Evolutionary conservation across 495 filamentous ascomycete species (phyloP).

Genomic region (Astrothelium subdiscretum): DNA sequence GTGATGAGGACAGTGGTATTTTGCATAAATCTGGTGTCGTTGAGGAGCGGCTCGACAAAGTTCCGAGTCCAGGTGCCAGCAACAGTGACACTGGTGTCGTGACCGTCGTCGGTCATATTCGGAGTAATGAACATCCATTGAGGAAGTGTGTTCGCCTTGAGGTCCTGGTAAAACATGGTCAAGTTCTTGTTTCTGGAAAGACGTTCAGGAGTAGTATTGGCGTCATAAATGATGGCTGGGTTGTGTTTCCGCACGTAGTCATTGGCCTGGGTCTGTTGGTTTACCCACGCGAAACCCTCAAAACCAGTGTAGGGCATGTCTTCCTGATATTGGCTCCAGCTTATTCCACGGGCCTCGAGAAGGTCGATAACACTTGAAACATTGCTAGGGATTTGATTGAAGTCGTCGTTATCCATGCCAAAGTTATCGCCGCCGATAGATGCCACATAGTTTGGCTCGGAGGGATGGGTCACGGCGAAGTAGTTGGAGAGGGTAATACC

Average conservation of each 20-base stretch:
- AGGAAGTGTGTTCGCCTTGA: constrained; percentile 17
- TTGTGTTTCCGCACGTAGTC: constrained; percentile 30
- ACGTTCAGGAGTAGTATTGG: constrained; percentile 16
- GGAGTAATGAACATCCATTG: constrained; percentile 30
- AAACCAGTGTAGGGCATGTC: constrained; percentile 29
- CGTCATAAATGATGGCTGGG: constrained; percentile 24
- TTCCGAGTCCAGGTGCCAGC: constrained; percentile 20
- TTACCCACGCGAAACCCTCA: constrained; percentile 21
- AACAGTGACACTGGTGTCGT: constrained; percentile 25
- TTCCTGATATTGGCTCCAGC: constrained; percentile 27
- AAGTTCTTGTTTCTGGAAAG: constrained; percentile 24
- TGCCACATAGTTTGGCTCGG: constrained; percentile 26
- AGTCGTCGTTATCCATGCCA: constrained; percentile 27
- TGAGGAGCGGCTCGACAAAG: constrained; percentile 28
- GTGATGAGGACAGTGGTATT: constrained; percentile 35
- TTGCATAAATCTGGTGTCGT: constrained; percentile 31
- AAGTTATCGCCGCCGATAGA: constrained; percentile 24
- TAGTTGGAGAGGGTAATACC: constrained; percentile 24
- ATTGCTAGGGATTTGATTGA: constrained; percentile 23
- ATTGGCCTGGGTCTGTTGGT: constrained; percentile 28
- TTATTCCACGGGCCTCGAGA: constrained; percentile 24
- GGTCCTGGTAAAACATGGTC: constrained; percentile 20
- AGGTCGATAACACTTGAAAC: constrained; percentile 25
- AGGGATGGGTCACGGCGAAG: constrained; percentile 46
- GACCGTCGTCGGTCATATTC: constrained; percentile 27